Evolutionary conservation across 495 filamentous ascomycete species (phyloP), one percentile per base, ranked within the genome.

Genomic region (Xylaria grammica): DNA sequence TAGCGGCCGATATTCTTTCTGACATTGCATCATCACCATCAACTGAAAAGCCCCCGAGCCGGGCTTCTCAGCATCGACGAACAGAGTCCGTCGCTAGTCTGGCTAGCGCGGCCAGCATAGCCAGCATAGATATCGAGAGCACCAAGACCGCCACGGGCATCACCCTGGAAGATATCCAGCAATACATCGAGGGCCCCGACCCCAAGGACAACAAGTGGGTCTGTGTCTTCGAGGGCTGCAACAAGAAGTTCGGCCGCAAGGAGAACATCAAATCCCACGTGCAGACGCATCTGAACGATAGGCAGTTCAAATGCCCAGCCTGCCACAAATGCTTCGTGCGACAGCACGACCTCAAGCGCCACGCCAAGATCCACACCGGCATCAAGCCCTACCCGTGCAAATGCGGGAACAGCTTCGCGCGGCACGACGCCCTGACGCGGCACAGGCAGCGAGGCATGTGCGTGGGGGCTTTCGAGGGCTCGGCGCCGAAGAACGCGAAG

Each of bases 181-280:
- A 85, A 20, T 96, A 85, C 74, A 97, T 99, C 69, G 80, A 86
- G 32, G 93, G 93, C 11, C 93, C 93, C 0, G 89, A 92, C 65
- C 79, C 87, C 1, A 70, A 81, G 22, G 86, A 87, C 66, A 88
- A 91, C 59, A 94, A 94, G 76, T 98, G 93, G 91, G 81, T 90
- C 1, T 99, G 95, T 74, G 77, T 90, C 5, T 97, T 85, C 69
- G 86, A 89, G 3, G 87, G 87, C 13, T 99, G 95, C 79, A 81
- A 84, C 42, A 94, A 95, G 67, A 84, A 85, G 15, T 99, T 98
- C 72, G 92, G 91, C 13, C 85, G 95, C 52, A 95, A 96, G 74
- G 95, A 99, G 77, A 99, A 99, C 75, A 96, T 97, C 80, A 96
- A 94, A 71, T 94, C 93, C 9, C 95, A 99, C 74, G 91, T 99